phyloP scores from a whole-genome alignment of 2,329 filamentous ascomycete genomes.

The Xylariaceae sp. region DNA sequence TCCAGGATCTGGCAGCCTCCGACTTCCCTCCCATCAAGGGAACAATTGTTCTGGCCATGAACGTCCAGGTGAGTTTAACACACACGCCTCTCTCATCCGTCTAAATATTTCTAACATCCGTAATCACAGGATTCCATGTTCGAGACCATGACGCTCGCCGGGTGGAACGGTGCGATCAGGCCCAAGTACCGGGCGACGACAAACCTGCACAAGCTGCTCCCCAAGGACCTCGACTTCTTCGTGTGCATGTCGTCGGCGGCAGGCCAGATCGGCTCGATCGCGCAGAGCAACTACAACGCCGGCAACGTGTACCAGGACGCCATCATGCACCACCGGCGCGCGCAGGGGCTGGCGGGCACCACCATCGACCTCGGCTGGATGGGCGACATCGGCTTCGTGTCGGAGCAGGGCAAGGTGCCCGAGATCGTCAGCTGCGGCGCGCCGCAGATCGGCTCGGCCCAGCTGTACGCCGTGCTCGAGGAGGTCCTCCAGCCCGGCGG shows the following conservation, averaged over 20 bases:
- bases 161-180: constrained; percentile 17
- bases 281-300: constrained; percentile 24
- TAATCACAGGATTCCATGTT: constrained; percentile 22
- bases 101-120: too few species aligned
- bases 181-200: constrained; percentile 20
- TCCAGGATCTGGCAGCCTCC: constrained; percentile 15
- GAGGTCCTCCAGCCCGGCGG: constrained; percentile 12
- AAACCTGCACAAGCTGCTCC: constrained; percentile 20
- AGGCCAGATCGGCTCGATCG: constrained; percentile 22
- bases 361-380: constrained; percentile 22
- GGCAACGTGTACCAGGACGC: constrained; percentile 24
- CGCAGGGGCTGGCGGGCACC: constrained; percentile 18
- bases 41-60: constrained; percentile 19
- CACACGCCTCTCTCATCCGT: background rate
- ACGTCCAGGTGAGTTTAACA: constrained; percentile 16
- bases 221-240: constrained; percentile 24
- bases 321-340: constrained; percentile 18
- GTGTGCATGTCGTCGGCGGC: constrained; percentile 20
- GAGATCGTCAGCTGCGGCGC: constrained; percentile 21
- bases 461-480: constrained; percentile 19
- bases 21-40: constrained; percentile 20
- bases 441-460: constrained; percentile 16
- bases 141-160: constrained; percentile 20
- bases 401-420: constrained; percentile 21
- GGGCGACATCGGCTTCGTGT: constrained; percentile 21